phyloP scores from a whole-genome alignment of 164 flowering plant species.

The Santalum album region DNA sequence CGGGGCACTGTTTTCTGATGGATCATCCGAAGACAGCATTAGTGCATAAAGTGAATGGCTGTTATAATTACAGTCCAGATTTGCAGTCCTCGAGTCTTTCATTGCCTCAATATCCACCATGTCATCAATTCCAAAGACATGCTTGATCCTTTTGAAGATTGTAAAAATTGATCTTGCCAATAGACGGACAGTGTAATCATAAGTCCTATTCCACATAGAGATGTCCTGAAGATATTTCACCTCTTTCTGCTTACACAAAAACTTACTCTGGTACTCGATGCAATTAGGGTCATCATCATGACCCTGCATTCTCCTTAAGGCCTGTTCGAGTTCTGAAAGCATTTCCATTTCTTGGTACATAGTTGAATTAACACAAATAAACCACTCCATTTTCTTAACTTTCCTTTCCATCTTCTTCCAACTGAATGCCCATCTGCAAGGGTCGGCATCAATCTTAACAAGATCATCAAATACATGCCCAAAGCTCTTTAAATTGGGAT shows the following conservation, averaged over 20 bases:
- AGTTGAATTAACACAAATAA: constrained; percentile 39
- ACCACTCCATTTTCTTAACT: constrained; percentile 71
- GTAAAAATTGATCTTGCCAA: constrained; percentile 71
- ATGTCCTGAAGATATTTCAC: constrained; percentile 50
- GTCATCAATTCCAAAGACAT: constrained; percentile 54
- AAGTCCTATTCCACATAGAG: constrained; percentile 71
- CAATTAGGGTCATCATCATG: constrained; percentile 27
- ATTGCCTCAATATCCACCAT: constrained; percentile 13
- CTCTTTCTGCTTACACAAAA: constrained; percentile 62
- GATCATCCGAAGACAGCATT: constrained; percentile 46
- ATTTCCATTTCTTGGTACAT: constrained; percentile 82
- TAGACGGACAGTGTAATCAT: constrained; percentile 55
- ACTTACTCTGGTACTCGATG: constrained; percentile 56
- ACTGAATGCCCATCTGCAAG: constrained; percentile 43
- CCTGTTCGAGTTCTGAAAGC: constrained; percentile 70
- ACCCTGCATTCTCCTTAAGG: constrained; percentile 51
- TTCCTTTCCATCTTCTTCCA: constrained; percentile 82
- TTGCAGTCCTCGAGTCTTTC: constrained; percentile 13
- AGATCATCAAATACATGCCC: constrained; percentile 49
- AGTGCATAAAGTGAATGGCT: constrained; percentile 50
- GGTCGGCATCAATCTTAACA: constrained; percentile 31
- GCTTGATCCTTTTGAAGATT: constrained; percentile 48
- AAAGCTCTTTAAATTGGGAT: constrained; percentile 50
- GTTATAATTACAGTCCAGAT: constrained; percentile 32
- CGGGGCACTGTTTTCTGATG: constrained; percentile 35